These are phyloP conservation scores for Scenedesmus sp. DNA, from an alignment of 163 green algal species.

Conservation along the genomic window DNA sequence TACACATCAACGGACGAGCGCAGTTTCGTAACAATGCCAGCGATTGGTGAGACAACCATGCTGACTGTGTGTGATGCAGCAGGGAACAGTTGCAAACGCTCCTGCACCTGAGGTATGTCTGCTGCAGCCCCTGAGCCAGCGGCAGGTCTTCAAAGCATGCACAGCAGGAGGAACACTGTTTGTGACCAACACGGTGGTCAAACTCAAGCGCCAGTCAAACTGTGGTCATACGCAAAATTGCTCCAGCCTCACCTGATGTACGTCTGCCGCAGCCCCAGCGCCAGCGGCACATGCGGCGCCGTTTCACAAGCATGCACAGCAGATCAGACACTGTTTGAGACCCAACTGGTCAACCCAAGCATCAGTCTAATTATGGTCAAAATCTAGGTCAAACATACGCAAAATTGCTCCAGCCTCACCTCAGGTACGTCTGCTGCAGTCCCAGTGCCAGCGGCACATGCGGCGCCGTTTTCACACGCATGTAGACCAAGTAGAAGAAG, in stretches of 20 bases:
- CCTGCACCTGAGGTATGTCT: too few relatives aligned
- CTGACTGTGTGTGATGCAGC: too few relatives aligned
- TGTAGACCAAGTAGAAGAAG: slow-evolving; percentile 16
- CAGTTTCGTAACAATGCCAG: neutral
- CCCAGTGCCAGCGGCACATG: slow-evolving; percentile 31
- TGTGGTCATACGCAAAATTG: neutral
- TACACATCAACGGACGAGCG: neutral
- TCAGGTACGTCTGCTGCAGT: neutral
- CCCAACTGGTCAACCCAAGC: neutral
- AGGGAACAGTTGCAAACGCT: too few relatives aligned
- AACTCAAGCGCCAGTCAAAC: neutral
- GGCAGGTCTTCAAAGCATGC: neutral
- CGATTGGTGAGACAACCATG: too few relatives aligned
- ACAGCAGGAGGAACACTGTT: neutral
- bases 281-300: neutral
- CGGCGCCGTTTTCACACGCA: slow-evolving; percentile 29
- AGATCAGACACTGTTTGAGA: neutral
- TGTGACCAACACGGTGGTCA: neutral
- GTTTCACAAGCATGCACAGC: neutral
- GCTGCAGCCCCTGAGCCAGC: too few relatives aligned
- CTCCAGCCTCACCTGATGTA: neutral
- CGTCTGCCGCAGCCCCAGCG: too few relatives aligned
- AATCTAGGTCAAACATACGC: neutral
- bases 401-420: neutral
- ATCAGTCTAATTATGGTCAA: neutral